A percentile compares a stretch with the other conserved stretches of the same genome.
phyloP scores from a whole-genome alignment of 2,329 filamentous ascomycete species.

The Penicillium frequentans region DNA sequence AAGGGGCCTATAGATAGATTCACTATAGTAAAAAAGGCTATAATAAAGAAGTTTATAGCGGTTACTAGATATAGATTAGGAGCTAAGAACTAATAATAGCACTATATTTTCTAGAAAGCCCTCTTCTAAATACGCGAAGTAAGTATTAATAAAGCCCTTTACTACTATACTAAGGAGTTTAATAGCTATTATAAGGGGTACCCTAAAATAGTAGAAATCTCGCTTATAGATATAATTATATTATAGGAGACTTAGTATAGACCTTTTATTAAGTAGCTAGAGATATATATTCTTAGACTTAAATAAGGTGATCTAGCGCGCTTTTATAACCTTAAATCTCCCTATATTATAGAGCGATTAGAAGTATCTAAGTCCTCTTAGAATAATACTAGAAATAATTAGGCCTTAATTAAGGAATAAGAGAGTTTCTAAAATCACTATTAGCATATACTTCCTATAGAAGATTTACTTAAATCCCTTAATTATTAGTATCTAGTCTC shows the following conservation, averaged over 20 bases:
- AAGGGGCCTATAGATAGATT: constrained; percentile 18
- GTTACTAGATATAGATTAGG: constrained; percentile 11
- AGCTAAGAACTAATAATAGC: constrained; percentile 13
- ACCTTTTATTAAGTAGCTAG: constrained; percentile 15
- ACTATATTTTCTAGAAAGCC: constrained; percentile 14
- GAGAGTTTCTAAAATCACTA: constrained; percentile 3
- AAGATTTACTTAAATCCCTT: constrained; percentile 8
- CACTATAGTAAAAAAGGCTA: constrained; percentile 18
- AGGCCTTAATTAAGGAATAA: constrained; percentile 10
- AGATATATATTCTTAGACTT: constrained; percentile 6
- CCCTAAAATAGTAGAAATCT: constrained; percentile 2
- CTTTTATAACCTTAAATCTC: constrained; percentile 6
- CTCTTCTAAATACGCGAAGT: constrained; percentile 15
- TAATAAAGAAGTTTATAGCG: constrained; percentile 15
- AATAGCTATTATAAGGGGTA: constrained; percentile 15
- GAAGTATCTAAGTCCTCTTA: too few species aligned
- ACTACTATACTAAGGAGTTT: constrained; percentile 21
- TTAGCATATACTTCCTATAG: constrained; percentile 6
- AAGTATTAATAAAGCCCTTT: constrained; percentile 14
- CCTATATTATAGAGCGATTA: constrained; percentile 11
- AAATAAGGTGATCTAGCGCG: neutral
- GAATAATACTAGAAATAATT: constrained; percentile 9
- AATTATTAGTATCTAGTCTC: neutral
- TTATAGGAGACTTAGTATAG: constrained; percentile 13
- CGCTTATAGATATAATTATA: constrained; percentile 10